phyloP scores from a whole-genome alignment of 148 eudicot species.

The Rhododendron ovatum region DNA sequence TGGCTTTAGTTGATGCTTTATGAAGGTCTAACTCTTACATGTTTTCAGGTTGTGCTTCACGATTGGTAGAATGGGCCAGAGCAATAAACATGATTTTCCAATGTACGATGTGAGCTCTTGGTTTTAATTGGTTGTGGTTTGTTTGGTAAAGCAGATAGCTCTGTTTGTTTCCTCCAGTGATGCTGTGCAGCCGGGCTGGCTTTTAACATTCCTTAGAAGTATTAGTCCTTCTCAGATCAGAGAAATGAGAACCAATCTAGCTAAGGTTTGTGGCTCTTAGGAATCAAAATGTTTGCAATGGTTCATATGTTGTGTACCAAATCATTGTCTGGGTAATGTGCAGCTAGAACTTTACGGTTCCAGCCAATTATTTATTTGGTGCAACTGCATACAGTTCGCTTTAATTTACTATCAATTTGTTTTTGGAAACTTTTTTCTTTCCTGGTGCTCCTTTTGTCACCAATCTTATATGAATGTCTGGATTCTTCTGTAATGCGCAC shows the following conservation, averaged over 20 bases:
- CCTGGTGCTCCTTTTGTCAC: background rate
- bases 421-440: background rate
- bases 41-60: background rate
- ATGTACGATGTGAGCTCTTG: background rate
- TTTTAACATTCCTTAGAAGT: slow-evolving; percentile 58
- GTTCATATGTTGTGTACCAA: background rate
- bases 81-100: background rate
- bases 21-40: background rate
- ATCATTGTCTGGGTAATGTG: background rate
- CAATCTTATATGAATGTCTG: background rate
- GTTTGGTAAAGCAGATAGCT: slow-evolving; percentile 57
- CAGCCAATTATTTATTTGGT: background rate
- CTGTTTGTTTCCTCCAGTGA: slow-evolving; percentile 83
- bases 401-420: no score
- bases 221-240: slow-evolving; percentile 48
- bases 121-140: slow-evolving; percentile 1
- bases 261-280: slow-evolving; percentile 58
- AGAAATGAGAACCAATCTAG: slow-evolving; percentile 59
- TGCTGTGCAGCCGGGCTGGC: slow-evolving; percentile 85
- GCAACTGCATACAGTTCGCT: no score
- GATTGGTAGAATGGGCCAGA: background rate
- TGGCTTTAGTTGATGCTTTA: background rate
- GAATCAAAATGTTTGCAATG: background rate
- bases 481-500: background rate
- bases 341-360: slow-evolving; percentile 1